Conservation (phyloP, 352 stramenopile genomes). For the Pythium coloratum region DNA sequence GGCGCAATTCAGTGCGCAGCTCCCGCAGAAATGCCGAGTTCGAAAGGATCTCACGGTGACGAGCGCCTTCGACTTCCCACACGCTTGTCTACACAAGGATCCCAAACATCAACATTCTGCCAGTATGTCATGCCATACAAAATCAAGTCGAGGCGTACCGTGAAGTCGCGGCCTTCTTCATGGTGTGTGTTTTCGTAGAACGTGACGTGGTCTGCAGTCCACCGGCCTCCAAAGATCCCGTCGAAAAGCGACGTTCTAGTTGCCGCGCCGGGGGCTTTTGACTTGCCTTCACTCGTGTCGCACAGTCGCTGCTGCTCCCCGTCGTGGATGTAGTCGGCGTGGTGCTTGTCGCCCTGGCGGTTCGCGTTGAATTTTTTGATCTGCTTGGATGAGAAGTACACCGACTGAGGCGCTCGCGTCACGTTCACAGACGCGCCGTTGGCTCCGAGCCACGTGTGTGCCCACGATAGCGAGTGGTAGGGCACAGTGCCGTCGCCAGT, state of each 20-base stretch:
- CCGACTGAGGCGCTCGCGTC: slow-evolving; percentile 69
- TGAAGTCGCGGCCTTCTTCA: slow-evolving; percentile 27
- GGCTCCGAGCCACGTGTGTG: slow-evolving; percentile 70
- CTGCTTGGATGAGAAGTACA: slow-evolving; percentile 67
- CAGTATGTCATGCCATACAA: not conserved
- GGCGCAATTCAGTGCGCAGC: slow-evolving; percentile 64
- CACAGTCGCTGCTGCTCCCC: slow-evolving; percentile 43
- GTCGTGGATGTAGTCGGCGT: slow-evolving; percentile 60
- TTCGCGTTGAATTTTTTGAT: slow-evolving; percentile 52
- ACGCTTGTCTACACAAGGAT: slow-evolving; percentile 56
- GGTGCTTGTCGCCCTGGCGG: slow-evolving; percentile 43
- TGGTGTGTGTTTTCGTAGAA: slow-evolving; percentile 67
- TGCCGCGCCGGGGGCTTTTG: not conserved
- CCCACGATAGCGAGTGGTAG: slow-evolving; percentile 81
- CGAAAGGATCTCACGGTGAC: slow-evolving; percentile 74
- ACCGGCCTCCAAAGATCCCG: slow-evolving; percentile 52
- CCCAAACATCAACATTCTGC: not conserved
- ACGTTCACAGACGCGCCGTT: slow-evolving; percentile 48
- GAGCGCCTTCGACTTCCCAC: slow-evolving; percentile 76
- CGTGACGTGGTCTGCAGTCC: slow-evolving; percentile 57
- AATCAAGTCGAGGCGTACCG: slow-evolving; percentile 17
- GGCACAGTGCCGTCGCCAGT: slow-evolving; percentile 73
- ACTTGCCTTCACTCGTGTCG: not conserved
- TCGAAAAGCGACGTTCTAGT: slow-evolving; percentile 46
- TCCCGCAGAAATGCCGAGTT: slow-evolving; percentile 74